Evolutionary conservation across 805 yeast species (phyloP), one percentile per base, ranked within the genome.

Genomic region (Danielia reshetovae): DNA sequence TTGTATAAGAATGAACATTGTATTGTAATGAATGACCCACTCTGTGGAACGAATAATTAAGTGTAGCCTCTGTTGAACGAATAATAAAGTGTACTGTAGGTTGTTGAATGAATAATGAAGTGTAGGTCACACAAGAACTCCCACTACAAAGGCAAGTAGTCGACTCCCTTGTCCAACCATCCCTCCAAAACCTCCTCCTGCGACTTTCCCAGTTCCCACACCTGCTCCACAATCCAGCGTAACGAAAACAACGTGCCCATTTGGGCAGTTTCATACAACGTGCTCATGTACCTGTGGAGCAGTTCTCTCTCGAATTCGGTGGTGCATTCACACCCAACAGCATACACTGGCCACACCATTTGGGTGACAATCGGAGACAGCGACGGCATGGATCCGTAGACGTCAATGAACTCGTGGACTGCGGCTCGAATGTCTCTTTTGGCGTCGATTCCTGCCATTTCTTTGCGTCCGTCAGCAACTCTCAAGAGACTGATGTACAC

Each of bases 281-380:
- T 60, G 32, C 65, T 65, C 60, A 72, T 62, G 43, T 55, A 68
- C 14, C 38, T 34, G 29, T 46, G 48, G 23, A 72, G 40, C 7
- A 39, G 39, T 1, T 36, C 28, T 32, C 67, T 46, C 30, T 70
- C 72, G 10, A 44, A 52, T 0, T 34, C 47, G 0, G 63, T 55
- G 9, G 48, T 46, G 34, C 75, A 67, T 38, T 66, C 68, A 32
- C 77, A 59, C 4, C 70, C 74, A 25, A 76, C 57, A 11, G 71
- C 71, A 46, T 70, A 74, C 2, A 75, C 59, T 0, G 81, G 81
- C 81, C 81, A 76, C 4, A 76, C 79, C 81, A 76, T 76, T 45
- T 76, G 81, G 4, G 79, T 74, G 4, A 72, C 70, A 13, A 68
- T 53, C 1, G 80, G 77, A 2, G 75, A 65, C 4, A 51, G 48